phyloP scores from a whole-genome alignment of 106 monocot genomes.

The Dioscorea alata region DNA sequence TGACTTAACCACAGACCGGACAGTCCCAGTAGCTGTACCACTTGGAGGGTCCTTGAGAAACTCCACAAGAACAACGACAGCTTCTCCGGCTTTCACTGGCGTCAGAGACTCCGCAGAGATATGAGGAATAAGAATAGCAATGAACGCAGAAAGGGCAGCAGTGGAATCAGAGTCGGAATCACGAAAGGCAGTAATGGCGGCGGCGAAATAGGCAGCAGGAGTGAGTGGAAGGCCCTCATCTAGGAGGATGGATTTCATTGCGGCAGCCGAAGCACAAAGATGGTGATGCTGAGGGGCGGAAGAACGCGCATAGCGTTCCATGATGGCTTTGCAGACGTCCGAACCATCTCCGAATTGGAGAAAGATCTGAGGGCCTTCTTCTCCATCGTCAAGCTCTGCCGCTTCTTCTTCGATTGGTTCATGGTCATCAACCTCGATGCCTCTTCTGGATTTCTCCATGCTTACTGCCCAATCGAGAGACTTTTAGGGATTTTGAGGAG shows the following conservation, averaged over 20 bases:
- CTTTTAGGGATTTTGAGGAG: no score
- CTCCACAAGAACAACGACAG: conserved; percentile 19
- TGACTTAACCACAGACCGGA: conserved; percentile 68
- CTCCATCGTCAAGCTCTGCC: not conserved
- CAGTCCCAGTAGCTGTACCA: conserved; percentile 29
- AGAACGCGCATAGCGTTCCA: conserved; percentile 67
- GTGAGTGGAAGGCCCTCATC: conserved; percentile 72
- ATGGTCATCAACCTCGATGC: not conserved
- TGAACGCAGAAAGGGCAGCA: conserved; percentile 32
- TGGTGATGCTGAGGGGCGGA: conserved; percentile 87
- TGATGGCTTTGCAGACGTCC: conserved; percentile 67
- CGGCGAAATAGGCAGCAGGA: conserved; percentile 72
- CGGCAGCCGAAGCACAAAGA: conserved; percentile 84
- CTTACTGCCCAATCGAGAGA: no score
- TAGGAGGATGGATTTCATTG: conserved; percentile 67
- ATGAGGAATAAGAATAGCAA: conserved; percentile 46
- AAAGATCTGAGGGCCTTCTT: not conserved
- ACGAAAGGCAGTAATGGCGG: conserved; percentile 52
- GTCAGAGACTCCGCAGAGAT: conserved; percentile 21
- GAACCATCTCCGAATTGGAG: conserved; percentile 1
- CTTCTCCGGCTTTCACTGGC: conserved; percentile 42
- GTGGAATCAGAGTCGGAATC: conserved; percentile 8
- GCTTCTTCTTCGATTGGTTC: conserved; percentile 17
- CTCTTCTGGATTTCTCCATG: not conserved
- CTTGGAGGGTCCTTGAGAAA: conserved; percentile 6